A percentile compares a stretch with the other conserved stretches of the same genome.
These are phyloP conservation scores for Scedosporium minutisporum DNA, from an alignment of 2,329 filamentous ascomycete species.

Conservation along the genomic window DNA sequence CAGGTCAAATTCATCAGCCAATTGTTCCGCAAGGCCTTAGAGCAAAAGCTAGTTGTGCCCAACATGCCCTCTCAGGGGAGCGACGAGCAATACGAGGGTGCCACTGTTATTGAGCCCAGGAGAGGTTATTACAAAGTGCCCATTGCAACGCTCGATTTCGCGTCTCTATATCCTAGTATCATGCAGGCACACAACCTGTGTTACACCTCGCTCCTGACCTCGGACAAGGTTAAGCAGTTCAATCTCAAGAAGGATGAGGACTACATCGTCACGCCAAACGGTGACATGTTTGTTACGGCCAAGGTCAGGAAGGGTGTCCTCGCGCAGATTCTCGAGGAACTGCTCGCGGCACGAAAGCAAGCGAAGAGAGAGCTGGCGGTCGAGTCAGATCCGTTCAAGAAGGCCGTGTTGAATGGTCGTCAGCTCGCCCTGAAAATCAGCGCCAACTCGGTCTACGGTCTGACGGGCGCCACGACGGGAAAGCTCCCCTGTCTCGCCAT, in stretches of 20 bases:
- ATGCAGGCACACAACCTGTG: conserved; percentile 98
- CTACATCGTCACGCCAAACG: conserved; percentile 92
- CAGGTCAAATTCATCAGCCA: conserved; percentile 98
- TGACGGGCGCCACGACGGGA: conserved; percentile 91
- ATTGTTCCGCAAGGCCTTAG: conserved; percentile 85
- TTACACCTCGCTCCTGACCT: conserved; percentile 83
- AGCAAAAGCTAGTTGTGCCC: conserved; percentile 89
- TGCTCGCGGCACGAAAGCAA: conserved; percentile 83
- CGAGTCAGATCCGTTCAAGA: conserved; percentile 94
- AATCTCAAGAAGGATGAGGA: conserved; percentile 78
- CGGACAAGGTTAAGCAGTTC: conserved; percentile 66
- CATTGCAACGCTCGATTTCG: conserved; percentile 95
- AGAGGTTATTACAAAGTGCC: conserved; percentile 92
- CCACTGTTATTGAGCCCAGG: conserved; percentile 92
- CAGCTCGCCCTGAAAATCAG: conserved; percentile 93
- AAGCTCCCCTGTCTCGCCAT: conserved; percentile 93
- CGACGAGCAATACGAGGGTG: conserved; percentile 93
- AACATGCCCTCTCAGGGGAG: conserved; percentile 62
- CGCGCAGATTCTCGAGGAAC: conserved; percentile 89
- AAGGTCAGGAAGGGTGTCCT: conserved; percentile 87
- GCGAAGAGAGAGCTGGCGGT: conserved; percentile 83
- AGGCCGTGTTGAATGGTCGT: conserved; percentile 93
- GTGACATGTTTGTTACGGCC: conserved; percentile 80
- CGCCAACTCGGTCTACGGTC: conserved; percentile 94
- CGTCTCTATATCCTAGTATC: conserved; percentile 95